Evolutionary conservation across 2,329 filamentous ascomycete species (phyloP), one percentile per base, ranked within the genome.

Genomic region (Elsinoe australis): DNA sequence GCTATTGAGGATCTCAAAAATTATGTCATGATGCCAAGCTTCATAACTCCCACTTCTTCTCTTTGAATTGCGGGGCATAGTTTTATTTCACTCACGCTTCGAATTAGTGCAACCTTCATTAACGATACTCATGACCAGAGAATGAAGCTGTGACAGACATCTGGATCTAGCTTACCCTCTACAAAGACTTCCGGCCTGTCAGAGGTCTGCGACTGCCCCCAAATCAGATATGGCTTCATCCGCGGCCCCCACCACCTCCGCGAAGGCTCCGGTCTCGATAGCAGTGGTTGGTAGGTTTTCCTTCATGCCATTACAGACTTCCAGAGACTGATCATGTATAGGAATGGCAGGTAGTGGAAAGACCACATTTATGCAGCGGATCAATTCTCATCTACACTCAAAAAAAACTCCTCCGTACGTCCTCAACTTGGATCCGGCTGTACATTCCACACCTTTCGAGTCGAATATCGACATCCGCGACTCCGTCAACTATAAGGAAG

Each of bases 351-450:
- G 92, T 59, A 94, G 88, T 12, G 92, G 92, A 61, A 98, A 98
- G 73, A 98, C 92, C n/a, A 98, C 94, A 0, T 98, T 98, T 64
- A 96, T 98, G 90, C 90, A 96, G 65, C 82, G 92, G 60, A 92
- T 98, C 61, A 95, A 95, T 66, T 84, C 90, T 1, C 78, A 98
- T 64, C 81, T 98, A 3, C 90, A 96, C 63, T 77, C 77, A 4
- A 52, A 56, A 31, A 51, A 54, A 26, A 78, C 82, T 14, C 82
- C 87, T 1, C 92, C 94, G 3, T 98, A 98, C 66, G 88, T 96
- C 51, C 81, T 98, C 63, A 98, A 98, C 67, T 83, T 98, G 53
- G 92, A 98, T 63, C 92, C 92, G 1, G 92, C 94, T 32, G 92
- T 98, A 6, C 78, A 89, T 61, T 87, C 83, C 56, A 85, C 95